phyloP scores from a whole-genome alignment of 2,329 filamentous ascomycete species.

The Diplodia corticola region DNA sequence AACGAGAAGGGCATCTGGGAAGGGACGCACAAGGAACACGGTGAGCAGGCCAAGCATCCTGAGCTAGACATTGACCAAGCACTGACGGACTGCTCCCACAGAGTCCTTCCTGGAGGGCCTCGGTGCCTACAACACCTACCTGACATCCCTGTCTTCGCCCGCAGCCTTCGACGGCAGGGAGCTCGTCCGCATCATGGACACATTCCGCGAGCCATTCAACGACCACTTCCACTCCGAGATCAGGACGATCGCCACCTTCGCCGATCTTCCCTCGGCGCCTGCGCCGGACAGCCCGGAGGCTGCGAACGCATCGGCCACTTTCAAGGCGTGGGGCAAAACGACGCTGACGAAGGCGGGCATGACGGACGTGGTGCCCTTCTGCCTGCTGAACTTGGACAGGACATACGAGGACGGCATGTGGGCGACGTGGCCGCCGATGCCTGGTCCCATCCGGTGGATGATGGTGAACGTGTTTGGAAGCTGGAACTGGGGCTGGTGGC shows the following conservation, averaged over 20 bases:
- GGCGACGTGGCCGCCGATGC: constrained; percentile 66
- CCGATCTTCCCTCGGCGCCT: constrained; percentile 55
- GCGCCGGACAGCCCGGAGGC: constrained; percentile 45
- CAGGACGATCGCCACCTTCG: constrained; percentile 35
- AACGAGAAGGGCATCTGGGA: constrained; percentile 33
- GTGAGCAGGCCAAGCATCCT: constrained; percentile 24
- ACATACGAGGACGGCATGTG: constrained; percentile 61
- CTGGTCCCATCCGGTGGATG: constrained; percentile 59
- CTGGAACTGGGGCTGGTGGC: constrained; percentile 61
- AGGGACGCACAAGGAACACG: constrained; percentile 38
- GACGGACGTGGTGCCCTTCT: constrained; percentile 64
- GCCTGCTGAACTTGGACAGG: constrained; percentile 63
- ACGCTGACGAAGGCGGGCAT: constrained; percentile 63
- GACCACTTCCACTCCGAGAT: constrained; percentile 40
- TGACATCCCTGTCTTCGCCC: constrained; percentile 28
- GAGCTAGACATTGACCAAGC: not conserved
- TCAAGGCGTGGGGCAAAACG: constrained; percentile 64
- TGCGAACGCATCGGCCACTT: constrained; percentile 52
- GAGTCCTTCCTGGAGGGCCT: constrained; percentile 36
- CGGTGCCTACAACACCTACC: constrained; percentile 30
- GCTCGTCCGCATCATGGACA: constrained; percentile 32
- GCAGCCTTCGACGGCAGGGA: constrained; percentile 30
- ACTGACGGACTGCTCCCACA: constrained; percentile 22
- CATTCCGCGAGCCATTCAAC: constrained; percentile 32
- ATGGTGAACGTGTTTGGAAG: constrained; percentile 60